Conservation (phyloP, 352 stramenopile genomes). For the Pythium vanterpoolii region DNA sequence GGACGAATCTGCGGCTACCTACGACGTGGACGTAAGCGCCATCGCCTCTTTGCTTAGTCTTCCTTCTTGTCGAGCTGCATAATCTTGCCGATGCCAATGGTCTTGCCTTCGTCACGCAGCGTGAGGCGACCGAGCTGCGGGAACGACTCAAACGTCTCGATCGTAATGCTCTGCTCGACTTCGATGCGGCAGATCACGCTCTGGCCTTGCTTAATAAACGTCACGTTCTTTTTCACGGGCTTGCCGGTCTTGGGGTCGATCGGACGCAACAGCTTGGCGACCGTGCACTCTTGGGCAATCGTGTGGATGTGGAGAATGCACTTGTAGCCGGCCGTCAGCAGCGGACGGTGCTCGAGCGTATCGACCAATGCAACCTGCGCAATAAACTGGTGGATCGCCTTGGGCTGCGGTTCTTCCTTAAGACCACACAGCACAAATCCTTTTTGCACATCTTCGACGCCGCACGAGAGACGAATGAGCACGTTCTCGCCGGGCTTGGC, state of each 20-base stretch:
- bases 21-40: too few relatives aligned
- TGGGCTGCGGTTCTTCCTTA: conserved; percentile 45
- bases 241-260: conserved; percentile 91
- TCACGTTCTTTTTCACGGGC: conserved; percentile 89
- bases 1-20: neutral
- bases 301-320: conserved; percentile 98
- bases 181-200: conserved; percentile 93
- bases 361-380: conserved; percentile 95
- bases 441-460: conserved; percentile 82
- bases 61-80: conserved; percentile 88
- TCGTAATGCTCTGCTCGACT: conserved; percentile 90
- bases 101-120: conserved; percentile 98
- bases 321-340: conserved; percentile 97
- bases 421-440: conserved; percentile 92
- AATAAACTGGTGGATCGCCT: conserved; percentile 81
- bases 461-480: conserved; percentile 91
- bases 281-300: conserved; percentile 93
- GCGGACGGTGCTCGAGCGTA: conserved; percentile 94
- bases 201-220: conserved; percentile 95
- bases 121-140: conserved; percentile 97
- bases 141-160: conserved; percentile 95
- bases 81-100: conserved; percentile 98
- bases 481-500: conserved; percentile 99
- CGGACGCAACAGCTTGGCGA: conserved; percentile 89
- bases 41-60: conserved; percentile 11